Percentiles rank a stretch among this genome's conserved stretches.
Conservation (phyloP, 2,329 filamentous ascomycete species). For the Hortaea werneckii region DNA sequence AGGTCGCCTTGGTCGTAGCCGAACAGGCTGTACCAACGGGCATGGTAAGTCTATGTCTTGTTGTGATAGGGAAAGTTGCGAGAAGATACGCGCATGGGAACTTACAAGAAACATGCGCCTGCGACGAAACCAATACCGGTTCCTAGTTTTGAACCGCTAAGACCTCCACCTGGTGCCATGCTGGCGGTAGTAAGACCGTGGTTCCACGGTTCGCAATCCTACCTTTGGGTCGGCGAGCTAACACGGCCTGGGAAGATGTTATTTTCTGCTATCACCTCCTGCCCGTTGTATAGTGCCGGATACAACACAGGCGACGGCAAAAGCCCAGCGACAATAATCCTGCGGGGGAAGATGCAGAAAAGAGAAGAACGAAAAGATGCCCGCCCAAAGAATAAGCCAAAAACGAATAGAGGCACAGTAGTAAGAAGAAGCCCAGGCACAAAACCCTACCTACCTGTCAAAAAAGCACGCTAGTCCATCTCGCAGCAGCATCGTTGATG, state of each 20-base stretch:
- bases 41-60: not conserved
- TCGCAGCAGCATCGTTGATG: not conserved
- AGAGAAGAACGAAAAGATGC: not conserved
- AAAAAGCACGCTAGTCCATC: not conserved
- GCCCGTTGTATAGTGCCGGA: not conserved
- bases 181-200: not conserved
- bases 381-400: not conserved
- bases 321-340: not conserved
- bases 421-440: not conserved
- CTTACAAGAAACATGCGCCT: slow-evolving; percentile 28
- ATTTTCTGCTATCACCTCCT: not conserved
- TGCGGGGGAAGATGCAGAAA: not conserved
- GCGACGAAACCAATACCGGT: slow-evolving; percentile 35
- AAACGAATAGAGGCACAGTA: not conserved
- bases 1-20: slow-evolving; percentile 52
- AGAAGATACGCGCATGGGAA: too few relatives aligned
- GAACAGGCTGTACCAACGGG: slow-evolving; percentile 22
- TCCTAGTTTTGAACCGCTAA: slow-evolving; percentile 29
- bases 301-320: not conserved
- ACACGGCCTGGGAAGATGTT: not conserved
- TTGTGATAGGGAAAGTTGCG: not conserved
- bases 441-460: slow-evolving; percentile 19
- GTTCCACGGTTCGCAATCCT: not conserved
- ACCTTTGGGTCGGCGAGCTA: not conserved
- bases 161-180: slow-evolving; percentile 1